phyloP scores from a whole-genome alignment of 495 filamentous ascomycete species.

The Tuber microsphaerosporum region DNA sequence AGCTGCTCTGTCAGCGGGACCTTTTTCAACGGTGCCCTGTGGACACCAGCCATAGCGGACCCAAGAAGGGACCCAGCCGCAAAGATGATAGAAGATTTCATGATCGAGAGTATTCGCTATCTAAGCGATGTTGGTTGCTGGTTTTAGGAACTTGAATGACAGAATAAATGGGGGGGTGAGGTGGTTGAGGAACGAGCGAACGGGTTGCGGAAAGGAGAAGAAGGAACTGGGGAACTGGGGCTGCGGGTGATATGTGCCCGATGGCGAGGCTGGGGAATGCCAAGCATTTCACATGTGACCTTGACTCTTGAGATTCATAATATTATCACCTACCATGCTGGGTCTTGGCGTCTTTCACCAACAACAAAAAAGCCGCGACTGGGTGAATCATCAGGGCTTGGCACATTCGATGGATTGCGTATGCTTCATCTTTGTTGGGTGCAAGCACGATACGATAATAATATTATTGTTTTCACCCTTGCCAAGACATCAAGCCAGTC shows the following conservation, averaged over 20 bases:
- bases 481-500: neutral
- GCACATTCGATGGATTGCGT: neutral
- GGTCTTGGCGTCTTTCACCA: neutral
- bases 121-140: neutral
- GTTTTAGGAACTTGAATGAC: constrained; percentile 11
- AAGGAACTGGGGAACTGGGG: constrained; percentile 5
- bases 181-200: constrained; percentile 16
- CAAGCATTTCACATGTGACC: constrained; percentile 11
- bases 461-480: neutral
- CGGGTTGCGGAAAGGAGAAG: constrained; percentile 18
- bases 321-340: neutral
- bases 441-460: neutral
- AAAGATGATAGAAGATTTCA: constrained; percentile 71
- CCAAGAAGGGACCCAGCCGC: constrained; percentile 78
- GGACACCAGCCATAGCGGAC: constrained; percentile 71
- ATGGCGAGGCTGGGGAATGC: constrained; percentile 31
- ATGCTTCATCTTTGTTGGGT: neutral
- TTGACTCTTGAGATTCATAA: neutral
- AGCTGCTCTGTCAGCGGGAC: constrained; percentile 85
- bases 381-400: neutral
- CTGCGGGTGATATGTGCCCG: constrained; percentile 11
- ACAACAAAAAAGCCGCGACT: neutral
- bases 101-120: constrained; percentile 44
- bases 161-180: neutral
- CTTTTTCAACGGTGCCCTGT: constrained; percentile 97